Conservation (phyloP, 2,329 filamentous ascomycete genomes). For the Zymoseptoria ardabiliae region DNA sequence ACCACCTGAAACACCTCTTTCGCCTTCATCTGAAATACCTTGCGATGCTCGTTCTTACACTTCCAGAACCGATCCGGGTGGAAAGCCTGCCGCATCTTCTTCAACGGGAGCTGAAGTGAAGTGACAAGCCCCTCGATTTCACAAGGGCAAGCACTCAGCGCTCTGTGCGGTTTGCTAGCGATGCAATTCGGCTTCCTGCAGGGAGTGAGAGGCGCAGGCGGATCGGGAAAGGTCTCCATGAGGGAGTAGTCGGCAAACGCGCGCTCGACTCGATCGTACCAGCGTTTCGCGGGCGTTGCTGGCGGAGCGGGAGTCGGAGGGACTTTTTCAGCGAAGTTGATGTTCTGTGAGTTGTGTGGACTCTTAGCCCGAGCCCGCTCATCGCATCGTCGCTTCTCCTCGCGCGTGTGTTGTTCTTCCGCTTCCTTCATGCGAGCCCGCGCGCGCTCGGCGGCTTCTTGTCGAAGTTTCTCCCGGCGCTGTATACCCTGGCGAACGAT, state of each 20-base stretch:
- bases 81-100: slow-evolving; percentile 4
- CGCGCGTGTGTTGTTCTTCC: not conserved
- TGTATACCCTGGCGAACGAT: not conserved
- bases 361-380: not conserved
- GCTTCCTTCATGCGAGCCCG: not conserved
- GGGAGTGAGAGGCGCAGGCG: not conserved
- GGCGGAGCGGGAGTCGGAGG: not conserved
- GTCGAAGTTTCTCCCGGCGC: not conserved
- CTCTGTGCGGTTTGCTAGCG: not conserved
- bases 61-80: slow-evolving; percentile 13
- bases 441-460: not conserved
- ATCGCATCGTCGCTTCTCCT: not conserved
- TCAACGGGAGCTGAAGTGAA: not conserved
- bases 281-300: not conserved
- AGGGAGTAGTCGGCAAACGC: slow-evolving; percentile 5
- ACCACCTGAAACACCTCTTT: slow-evolving; percentile 7
- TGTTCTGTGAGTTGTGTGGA: not conserved
- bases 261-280: slow-evolving; percentile 3
- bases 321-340: not conserved
- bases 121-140: slow-evolving; percentile 1
- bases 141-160: slow-evolving; percentile 3
- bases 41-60: slow-evolving; percentile 3
- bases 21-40: slow-evolving; percentile 7
- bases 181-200: slow-evolving; percentile 2
- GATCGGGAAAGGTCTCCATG: slow-evolving; percentile 3